Conservation (phyloP, 768 basidiomycete genomes). For the Lentinula detonsa region DNA sequence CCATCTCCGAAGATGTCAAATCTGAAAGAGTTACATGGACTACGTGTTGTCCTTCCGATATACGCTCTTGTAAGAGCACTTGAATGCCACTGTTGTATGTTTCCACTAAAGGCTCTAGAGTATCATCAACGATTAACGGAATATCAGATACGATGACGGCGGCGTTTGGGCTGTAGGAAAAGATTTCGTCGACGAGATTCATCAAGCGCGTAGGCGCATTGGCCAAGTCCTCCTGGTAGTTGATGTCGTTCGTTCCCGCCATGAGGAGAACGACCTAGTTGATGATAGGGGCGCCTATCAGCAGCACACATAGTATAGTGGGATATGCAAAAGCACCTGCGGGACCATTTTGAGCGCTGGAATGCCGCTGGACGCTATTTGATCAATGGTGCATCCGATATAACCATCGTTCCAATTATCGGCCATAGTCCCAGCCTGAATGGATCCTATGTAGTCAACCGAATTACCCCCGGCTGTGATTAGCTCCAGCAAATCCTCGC, state of each 20-base stretch:
- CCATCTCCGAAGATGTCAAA: conserved; percentile 5
- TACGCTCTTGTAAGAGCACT: conserved; percentile 5
- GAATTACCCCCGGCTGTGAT: conserved; percentile 10
- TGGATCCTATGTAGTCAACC: conserved; percentile 12
- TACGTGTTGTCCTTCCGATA: conserved; percentile 10
- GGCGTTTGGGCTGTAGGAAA: conserved; percentile 7
- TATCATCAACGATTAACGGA: conserved; percentile 1
- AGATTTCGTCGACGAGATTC: conserved; percentile 9
- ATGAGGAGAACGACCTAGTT: conserved; percentile 12
- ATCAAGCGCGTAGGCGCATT: conserved; percentile 1
- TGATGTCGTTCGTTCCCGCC: conserved; percentile 12
- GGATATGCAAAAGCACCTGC: background rate
- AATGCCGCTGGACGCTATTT: conserved; percentile 7
- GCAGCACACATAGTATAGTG: conserved; percentile 4
- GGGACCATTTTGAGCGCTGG: background rate
- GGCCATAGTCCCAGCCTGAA: conserved; percentile 11
- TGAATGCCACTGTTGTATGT: conserved; percentile 8
- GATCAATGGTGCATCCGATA: conserved; percentile 7
- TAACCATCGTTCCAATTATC: conserved; percentile 14
- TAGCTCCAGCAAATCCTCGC: conserved; percentile 5
- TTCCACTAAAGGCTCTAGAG: conserved; percentile 3
- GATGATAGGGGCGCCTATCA: too few relatives aligned
- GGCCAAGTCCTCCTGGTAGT: background rate
- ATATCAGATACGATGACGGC: conserved; percentile 10
- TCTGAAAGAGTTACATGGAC: conserved; percentile 4